Percentiles rank a stretch among this genome's conserved stretches.
Evolutionary conservation across 768 basidiomycete genomes (phyloP).

Genomic region (Hygrocybe coccinea): DNA sequence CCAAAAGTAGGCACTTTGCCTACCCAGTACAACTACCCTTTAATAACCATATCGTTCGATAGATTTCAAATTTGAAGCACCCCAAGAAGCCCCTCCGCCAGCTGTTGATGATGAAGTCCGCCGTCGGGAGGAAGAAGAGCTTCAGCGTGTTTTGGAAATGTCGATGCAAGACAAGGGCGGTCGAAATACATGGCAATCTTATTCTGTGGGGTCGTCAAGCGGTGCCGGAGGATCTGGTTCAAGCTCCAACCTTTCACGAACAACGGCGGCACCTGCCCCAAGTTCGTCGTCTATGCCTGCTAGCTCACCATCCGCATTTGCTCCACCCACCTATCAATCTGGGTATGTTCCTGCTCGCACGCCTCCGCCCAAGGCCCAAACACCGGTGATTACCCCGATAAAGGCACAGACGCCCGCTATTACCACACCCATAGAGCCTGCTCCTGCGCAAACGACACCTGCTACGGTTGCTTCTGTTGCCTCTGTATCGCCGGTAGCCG

Average conservation of each 20-base stretch:
- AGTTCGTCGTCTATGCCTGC: slow-evolving; percentile 20
- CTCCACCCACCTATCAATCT: slow-evolving; percentile 39
- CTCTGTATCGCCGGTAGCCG: slow-evolving; percentile 14
- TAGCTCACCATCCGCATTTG: slow-evolving; percentile 17
- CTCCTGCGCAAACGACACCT: slow-evolving; percentile 17
- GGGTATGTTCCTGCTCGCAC: slow-evolving; percentile 58
- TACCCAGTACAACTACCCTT: slow-evolving; percentile 1
- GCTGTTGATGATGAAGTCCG: slow-evolving; percentile 74
- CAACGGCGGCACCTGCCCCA: slow-evolving; percentile 25
- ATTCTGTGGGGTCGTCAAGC: slow-evolving; percentile 33
- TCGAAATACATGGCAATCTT: slow-evolving; percentile 49
- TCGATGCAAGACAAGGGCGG: slow-evolving; percentile 92
- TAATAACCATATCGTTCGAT: slow-evolving; percentile 2
- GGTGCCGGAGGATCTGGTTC: slow-evolving; percentile 33
- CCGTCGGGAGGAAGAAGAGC: slow-evolving; percentile 87
- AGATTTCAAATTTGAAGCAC: slow-evolving; percentile 71
- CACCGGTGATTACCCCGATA: slow-evolving; percentile 19
- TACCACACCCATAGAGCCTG: slow-evolving; percentile 10
- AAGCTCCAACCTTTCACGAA: slow-evolving; percentile 1
- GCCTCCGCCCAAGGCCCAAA: slow-evolving; percentile 34
- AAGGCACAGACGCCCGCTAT: slow-evolving; percentile 14
- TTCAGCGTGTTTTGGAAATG: slow-evolving; percentile 87
- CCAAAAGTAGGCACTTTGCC: slow-evolving; percentile 57
- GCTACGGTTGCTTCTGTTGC: slow-evolving; percentile 7
- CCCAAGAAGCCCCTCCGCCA: slow-evolving; percentile 60